phyloP scores from a whole-genome alignment of 768 basidiomycete species.

The Lyophyllum atratum region DNA sequence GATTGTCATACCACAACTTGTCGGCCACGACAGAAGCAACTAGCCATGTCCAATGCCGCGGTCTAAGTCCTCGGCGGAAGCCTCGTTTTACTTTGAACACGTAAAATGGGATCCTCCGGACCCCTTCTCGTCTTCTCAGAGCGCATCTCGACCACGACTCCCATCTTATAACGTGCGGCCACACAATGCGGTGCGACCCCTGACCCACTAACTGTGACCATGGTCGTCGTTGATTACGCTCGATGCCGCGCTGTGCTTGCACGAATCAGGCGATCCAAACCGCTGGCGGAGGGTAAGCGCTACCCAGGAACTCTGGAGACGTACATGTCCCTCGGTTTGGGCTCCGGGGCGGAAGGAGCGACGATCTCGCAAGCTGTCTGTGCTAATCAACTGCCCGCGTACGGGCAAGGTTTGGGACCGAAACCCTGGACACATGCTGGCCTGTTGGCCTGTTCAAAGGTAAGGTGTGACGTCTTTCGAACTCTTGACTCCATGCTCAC shows the following conservation, averaged over 20 bases:
- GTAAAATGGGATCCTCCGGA: background rate
- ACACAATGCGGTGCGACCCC: background rate
- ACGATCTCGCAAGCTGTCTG: constrained; percentile 22
- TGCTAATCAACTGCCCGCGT: constrained; percentile 15
- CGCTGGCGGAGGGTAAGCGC: constrained; percentile 3
- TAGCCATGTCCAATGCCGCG: background rate
- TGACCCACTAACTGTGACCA: background rate
- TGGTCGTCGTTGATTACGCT: constrained; percentile 22
- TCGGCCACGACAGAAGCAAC: background rate
- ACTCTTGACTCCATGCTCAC: background rate
- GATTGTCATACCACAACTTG: background rate
- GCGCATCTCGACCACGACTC: background rate
- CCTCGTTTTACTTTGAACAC: background rate
- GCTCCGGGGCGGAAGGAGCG: constrained; percentile 23
- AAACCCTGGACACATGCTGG: background rate
- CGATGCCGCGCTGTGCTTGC: constrained; percentile 25
- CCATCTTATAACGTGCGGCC: background rate
- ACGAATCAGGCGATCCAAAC: constrained; percentile 21
- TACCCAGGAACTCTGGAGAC: constrained; percentile 23
- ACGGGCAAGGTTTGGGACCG: constrained; percentile 1
- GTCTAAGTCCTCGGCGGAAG: background rate
- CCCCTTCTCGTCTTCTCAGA: background rate
- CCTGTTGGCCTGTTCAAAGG: constrained; percentile 29
- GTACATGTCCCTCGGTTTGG: constrained; percentile 30
- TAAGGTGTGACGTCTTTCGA: constrained; percentile 3